Evolutionary conservation across 1,284 basidiomycete species (phyloP), one percentile per base, ranked within the genome.

Genomic region (Agroathelia rolfsii): DNA sequence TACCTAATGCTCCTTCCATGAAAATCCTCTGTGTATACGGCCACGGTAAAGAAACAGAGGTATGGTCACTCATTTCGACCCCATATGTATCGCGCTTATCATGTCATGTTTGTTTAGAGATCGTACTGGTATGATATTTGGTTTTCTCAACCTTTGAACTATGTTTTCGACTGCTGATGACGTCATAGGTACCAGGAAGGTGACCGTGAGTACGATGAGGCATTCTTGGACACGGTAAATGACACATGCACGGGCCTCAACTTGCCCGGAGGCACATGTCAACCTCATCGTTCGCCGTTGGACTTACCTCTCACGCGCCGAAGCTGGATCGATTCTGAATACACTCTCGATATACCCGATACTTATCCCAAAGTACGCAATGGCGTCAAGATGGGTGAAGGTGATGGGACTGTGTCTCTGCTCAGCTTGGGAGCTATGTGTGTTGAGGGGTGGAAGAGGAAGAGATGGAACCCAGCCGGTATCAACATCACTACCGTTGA

Each of bases 1-100:
- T 90, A n/a, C 94, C 94, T 0, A 61, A 80, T 31, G 94, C 94
- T 0, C 93, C 93, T 0, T 84, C 79, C 1, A 86, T 96, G 80
- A 92, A 85, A 53, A 78, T 96, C 14, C 88, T 82, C 56, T 97
- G 94, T 46, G 70, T 93, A 6, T 97, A 98, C 56, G 95, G 94
- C 0, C 82, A 89, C 43, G 95, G 95, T 13, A 97, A 97, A 53
- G 84, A 93, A 46, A 98, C 95, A 0, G 95, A 96, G 70, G 83
- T 81, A 28, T n/a, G n/a, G n/a, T n/a, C n/a, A 47, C 67, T 48
- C 6, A 12, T 19, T 31, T 28, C 33, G 13, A 16, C 2, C 14
- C 17, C 18, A 5, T 12, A 28, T 13, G 22, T 3, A 7, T 26
- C 22, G 20, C 13, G 4, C 21, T 32, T 12, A 34, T 24, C 30